Conservation (phyloP, 768 basidiomycete species). For the Amanita rimosa region DNA sequence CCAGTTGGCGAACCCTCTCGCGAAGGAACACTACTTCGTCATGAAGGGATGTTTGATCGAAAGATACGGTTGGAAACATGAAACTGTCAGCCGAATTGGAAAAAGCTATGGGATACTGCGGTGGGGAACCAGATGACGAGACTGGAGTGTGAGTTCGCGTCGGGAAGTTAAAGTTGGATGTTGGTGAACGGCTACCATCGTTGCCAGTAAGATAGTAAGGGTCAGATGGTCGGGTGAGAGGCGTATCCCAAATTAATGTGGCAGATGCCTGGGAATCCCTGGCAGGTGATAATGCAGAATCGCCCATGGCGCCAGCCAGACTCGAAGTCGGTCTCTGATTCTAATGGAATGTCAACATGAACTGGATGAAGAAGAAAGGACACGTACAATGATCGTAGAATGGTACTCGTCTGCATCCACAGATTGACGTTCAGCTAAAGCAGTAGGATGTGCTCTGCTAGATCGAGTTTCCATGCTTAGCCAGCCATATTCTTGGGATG, state of each 20-base stretch:
- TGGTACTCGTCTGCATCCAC: conserved; percentile 26
- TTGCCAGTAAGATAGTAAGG: too few species aligned
- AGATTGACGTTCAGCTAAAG: conserved; percentile 23
- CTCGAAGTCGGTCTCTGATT: conserved; percentile 28
- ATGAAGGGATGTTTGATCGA: neutral
- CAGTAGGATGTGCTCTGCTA: conserved; percentile 16
- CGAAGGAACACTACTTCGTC: conserved; percentile 38
- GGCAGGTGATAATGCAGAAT: conserved; percentile 21
- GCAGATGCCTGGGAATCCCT: neutral
- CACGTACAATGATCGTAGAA: conserved; percentile 14
- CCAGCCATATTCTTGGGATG: conserved; percentile 17
- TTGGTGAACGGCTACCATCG: too few species aligned
- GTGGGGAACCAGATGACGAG: conserved; percentile 14
- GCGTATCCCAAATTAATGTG: neutral
- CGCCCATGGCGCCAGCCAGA: conserved; percentile 56
- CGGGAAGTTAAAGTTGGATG: too few species aligned
- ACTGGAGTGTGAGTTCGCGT: conserved; percentile 21
- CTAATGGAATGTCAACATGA: neutral
- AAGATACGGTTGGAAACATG: neutral
- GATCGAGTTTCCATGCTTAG: conserved; percentile 19
- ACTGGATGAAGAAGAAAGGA: conserved; percentile 1
- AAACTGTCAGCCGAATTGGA: neutral
- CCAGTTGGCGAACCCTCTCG: conserved; percentile 49
- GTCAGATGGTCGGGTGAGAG: neutral
- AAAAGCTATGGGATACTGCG: conserved; percentile 5